Conservation (phyloP, 352 stramenopile species). For the Ochromonadaceae sp. region DNA sequence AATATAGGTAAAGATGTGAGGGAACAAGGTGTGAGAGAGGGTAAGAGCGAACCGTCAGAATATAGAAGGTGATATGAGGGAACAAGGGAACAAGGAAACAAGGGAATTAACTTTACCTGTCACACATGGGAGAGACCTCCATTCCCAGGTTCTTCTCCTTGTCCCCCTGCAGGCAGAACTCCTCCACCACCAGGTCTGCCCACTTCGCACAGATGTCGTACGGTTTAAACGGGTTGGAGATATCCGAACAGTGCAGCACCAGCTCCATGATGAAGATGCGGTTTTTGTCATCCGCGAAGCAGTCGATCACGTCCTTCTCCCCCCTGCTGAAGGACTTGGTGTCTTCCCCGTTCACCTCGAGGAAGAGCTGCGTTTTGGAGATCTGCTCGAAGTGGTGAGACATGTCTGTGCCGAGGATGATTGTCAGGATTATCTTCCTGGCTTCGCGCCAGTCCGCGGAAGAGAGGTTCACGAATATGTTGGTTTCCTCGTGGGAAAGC, state of each 20-base stretch:
- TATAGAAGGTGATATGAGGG: too few species aligned
- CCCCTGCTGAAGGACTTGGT: background rate
- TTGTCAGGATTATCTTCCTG: conserved; percentile 24
- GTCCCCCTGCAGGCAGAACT: conserved; percentile 89
- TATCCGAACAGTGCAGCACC: conserved; percentile 60
- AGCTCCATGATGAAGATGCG: conserved; percentile 17
- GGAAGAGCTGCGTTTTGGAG: conserved; percentile 21
- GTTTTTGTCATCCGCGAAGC: conserved; percentile 18
- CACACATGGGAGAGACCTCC: conserved; percentile 74
- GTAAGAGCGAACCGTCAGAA: too few species aligned
- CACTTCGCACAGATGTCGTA: conserved; percentile 66
- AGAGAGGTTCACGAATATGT: conserved; percentile 18
- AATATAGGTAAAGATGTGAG: too few species aligned
- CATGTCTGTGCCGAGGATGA: conserved; percentile 38
- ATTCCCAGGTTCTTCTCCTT: conserved; percentile 73
- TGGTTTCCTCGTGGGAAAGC: background rate
- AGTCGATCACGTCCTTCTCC: conserved; percentile 3
- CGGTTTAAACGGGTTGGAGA: conserved; percentile 79
- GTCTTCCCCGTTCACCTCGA: conserved; percentile 18
- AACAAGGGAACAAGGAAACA: too few species aligned
- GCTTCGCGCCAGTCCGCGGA: conserved; percentile 13
- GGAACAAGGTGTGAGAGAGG: too few species aligned
- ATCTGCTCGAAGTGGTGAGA: conserved; percentile 32
- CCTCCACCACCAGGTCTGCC: conserved; percentile 74
- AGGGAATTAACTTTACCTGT: too few species aligned